A percentile compares a stretch with the other conserved stretches of the same genome.
Evolutionary conservation across 176 grass and related monocot genomes (phyloP).

Genomic region (Leersia perrieri): DNA sequence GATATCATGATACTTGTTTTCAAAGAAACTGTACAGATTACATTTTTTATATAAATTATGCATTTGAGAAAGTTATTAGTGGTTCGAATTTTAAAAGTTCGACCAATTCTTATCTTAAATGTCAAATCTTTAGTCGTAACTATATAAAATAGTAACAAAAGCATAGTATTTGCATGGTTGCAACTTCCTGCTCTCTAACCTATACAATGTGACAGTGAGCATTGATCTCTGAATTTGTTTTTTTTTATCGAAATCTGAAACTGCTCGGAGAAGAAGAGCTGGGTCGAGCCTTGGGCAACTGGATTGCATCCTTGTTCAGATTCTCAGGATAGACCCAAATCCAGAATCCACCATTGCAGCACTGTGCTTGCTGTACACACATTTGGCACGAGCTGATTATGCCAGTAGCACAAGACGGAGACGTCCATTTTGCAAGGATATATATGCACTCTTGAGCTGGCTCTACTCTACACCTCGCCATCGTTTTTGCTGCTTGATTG

Average conservation of each 20-base stretch:
- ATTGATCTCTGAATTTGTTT: background rate
- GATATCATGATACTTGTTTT: no score
- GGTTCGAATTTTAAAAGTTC: no score
- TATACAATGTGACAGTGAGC: background rate
- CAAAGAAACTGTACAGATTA: no score
- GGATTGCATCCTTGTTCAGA: background rate
- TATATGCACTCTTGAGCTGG: background rate
- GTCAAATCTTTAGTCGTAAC: no score
- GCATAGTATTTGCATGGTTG: background rate
- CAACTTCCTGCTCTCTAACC: background rate
- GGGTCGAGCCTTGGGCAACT: background rate
- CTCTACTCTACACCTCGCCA: background rate
- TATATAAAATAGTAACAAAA: background rate
- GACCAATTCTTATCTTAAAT: no score
- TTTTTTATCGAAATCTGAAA: background rate
- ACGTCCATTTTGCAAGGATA: conserved; percentile 19
- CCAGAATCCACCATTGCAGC: conserved; percentile 5
- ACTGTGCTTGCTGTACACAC: background rate
- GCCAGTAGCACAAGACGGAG: conserved; percentile 1
- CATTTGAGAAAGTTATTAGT: no score
- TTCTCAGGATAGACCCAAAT: conserved; percentile 21
- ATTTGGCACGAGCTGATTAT: conserved; percentile 3
- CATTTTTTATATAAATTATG: no score
- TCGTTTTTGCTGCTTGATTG: background rate
- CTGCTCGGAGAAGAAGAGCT: background rate